phyloP scores from a whole-genome alignment of 2,329 filamentous ascomycete genomes.

The Curvularia sp. region DNA sequence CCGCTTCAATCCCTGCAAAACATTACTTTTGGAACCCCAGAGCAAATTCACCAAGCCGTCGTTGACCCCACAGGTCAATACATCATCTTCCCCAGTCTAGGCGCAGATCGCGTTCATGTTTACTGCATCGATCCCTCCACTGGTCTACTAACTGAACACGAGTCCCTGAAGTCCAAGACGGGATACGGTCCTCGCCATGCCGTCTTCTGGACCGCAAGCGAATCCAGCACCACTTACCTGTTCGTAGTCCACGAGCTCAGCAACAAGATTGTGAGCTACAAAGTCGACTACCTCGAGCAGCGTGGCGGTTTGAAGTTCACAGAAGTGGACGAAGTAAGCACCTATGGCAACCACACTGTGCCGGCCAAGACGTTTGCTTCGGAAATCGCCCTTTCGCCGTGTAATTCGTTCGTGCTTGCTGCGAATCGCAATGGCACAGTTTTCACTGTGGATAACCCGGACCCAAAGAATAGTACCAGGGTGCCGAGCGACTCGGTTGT shows the following conservation, averaged over 20 bases:
- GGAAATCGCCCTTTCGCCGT: conserved; percentile 64
- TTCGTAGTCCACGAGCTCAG: conserved; percentile 68
- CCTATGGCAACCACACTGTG: conserved; percentile 37
- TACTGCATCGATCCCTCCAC: conserved; percentile 59
- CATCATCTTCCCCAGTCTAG: conserved; percentile 70
- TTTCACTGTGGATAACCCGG: conserved; percentile 58
- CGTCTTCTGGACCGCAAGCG: conserved; percentile 57
- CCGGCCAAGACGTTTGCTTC: conserved; percentile 53
- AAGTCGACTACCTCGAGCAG: conserved; percentile 58
- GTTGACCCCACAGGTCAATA: conserved; percentile 70
- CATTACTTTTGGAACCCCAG: conserved; percentile 50
- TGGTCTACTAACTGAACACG: conserved; percentile 54
- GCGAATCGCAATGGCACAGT: conserved; percentile 70
- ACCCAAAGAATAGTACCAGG: conserved; percentile 44
- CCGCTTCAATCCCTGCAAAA: conserved; percentile 44
- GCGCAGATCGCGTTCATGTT: conserved; percentile 67
- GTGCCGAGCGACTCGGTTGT: conserved; percentile 65
- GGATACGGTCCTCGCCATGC: conserved; percentile 72
- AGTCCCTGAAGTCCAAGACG: conserved; percentile 54
- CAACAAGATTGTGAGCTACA: conserved; percentile 64
- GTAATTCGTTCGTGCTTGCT: conserved; percentile 67
- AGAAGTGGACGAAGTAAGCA: conserved; percentile 56
- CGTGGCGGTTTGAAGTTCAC: conserved; percentile 55
- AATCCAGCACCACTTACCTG: conserved; percentile 53
- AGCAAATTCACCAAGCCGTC: conserved; percentile 69